Conservation (phyloP, 1,139 yeast genomes). For the Starmera stellimalicola region DNA sequence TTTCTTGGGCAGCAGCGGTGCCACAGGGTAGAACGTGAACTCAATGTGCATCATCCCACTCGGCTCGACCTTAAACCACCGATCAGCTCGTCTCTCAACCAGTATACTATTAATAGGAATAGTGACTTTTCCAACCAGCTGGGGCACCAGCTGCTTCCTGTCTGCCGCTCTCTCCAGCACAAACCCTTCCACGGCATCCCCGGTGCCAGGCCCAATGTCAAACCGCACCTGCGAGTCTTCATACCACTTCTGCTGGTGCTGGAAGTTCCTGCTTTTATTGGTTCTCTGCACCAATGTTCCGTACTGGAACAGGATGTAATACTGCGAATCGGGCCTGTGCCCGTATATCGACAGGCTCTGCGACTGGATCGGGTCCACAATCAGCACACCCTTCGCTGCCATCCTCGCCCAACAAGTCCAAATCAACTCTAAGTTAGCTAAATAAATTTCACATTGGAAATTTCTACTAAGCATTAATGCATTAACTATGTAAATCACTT, state of each 20-base stretch:
- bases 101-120: slow-evolving; percentile 9
- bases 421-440: no score
- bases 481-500: no score
- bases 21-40: slow-evolving; percentile 14
- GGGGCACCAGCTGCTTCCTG: slow-evolving; percentile 8
- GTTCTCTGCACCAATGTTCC: slow-evolving; percentile 11
- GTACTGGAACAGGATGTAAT: slow-evolving; percentile 16
- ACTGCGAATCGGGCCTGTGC: not conserved
- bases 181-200: slow-evolving; percentile 8
- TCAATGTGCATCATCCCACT: slow-evolving; percentile 12
- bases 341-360: no score
- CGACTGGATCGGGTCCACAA: slow-evolving; percentile 17
- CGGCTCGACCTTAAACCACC: slow-evolving; percentile 9
- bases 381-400: slow-evolving; percentile 15
- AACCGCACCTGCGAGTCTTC: slow-evolving; percentile 17
- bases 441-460: no score
- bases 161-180: slow-evolving; percentile 8
- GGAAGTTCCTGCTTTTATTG: not conserved
- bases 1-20: slow-evolving; percentile 15
- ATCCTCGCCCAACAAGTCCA: no score
- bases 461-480: no score
- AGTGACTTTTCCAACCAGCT: slow-evolving; percentile 10
- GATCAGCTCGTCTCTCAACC: slow-evolving; percentile 8
- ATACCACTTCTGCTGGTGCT: slow-evolving; percentile 7
- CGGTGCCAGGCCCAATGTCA: slow-evolving; percentile 11